Percentiles rank a stretch among this genome's conserved stretches.
These are phyloP conservation scores for Metschnikowia drakensbergensis DNA, from an alignment of 805 yeast genomes.

Conservation along the genomic window DNA sequence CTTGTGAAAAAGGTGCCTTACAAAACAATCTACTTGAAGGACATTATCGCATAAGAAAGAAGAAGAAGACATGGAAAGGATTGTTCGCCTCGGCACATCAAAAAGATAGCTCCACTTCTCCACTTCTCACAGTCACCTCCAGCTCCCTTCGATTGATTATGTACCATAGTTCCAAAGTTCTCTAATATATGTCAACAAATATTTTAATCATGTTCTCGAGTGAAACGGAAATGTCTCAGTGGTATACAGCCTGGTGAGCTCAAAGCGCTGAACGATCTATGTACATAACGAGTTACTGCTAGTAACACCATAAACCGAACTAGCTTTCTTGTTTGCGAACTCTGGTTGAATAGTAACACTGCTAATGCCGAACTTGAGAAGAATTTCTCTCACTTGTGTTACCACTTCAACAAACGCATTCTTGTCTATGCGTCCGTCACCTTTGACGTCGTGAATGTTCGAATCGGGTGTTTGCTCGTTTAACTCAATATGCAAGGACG, in stretches of 20 bases:
- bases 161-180: neutral
- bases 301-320: slow-evolving; percentile 30
- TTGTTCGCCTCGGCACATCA: slow-evolving; percentile 12
- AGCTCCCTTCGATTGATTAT: slow-evolving; percentile 1
- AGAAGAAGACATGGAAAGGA: slow-evolving; percentile 1
- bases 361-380: slow-evolving; percentile 83
- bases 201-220: neutral
- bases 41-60: slow-evolving; percentile 8
- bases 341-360: slow-evolving; percentile 97
- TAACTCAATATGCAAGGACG: slow-evolving; percentile 84
- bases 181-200: slow-evolving; percentile 1
- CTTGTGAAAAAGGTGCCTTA: slow-evolving; percentile 24
- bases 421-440: slow-evolving; percentile 45
- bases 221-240: neutral
- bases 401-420: slow-evolving; percentile 61
- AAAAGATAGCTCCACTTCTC: slow-evolving; percentile 3
- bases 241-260: neutral
- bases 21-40: slow-evolving; percentile 18
- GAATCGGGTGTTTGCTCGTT: slow-evolving; percentile 17
- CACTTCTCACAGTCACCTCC: neutral
- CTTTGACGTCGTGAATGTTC: slow-evolving; percentile 40
- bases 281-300: slow-evolving; percentile 16
- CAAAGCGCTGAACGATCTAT: neutral
- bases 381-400: slow-evolving; percentile 66
- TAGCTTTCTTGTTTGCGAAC: slow-evolving; percentile 38